Evolutionary conservation across 192 early-diverging fungal species (phyloP), one percentile per base, ranked within the genome.

Genomic region (Coemansia sp.): DNA sequence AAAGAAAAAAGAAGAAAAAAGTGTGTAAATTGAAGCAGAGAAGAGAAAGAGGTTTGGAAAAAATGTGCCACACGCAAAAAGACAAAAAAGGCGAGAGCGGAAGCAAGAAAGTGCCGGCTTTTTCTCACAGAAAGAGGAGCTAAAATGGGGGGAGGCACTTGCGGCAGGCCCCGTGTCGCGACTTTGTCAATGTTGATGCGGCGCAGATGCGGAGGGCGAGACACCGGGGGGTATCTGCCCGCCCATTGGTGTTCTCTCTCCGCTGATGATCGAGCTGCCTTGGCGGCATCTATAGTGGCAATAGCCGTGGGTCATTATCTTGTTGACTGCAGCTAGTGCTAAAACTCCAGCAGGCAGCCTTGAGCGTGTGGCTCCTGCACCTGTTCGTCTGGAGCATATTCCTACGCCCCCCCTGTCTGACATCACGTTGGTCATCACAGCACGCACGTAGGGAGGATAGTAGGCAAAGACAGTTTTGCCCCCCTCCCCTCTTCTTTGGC

Each of bases 61-160:
- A 50, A 47, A n/a, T 63, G 34, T 15, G 52, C 10, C 61, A 44
- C 44, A n/a, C 18, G n/a, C 44, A 38, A 47, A 53, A 53, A 53
- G 27, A 57, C 22, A 29, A 18, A 34, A 60, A 33, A 22, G 39
- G 22, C 2, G 13, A 36, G 46, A 69, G 64, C 29, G 31, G 46
- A 49, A 66, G 65, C 33, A 66, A 50, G 31, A 40, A 66, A 66
- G 50, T 11, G 47, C 47, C 47, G 34, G 11, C 22, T 49, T 52
- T 52, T 46, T 13, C 5, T 18, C 44, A 18, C 27, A 53, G 46
- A 36, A 50, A 44, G 43, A 66, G 49, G 46, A 49, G 31, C 47
- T 34, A 66, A 66, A 34, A 16, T 52, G 65, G 53, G 65, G 46
- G 39, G 24, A 50, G 22, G 47, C 60, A 20, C 29, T 57, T 9